Percentiles rank a stretch among this genome's conserved stretches.
Evolutionary conservation across 495 filamentous ascomycete genomes (phyloP).

Genomic region (Talaromyces borbonicus): DNA sequence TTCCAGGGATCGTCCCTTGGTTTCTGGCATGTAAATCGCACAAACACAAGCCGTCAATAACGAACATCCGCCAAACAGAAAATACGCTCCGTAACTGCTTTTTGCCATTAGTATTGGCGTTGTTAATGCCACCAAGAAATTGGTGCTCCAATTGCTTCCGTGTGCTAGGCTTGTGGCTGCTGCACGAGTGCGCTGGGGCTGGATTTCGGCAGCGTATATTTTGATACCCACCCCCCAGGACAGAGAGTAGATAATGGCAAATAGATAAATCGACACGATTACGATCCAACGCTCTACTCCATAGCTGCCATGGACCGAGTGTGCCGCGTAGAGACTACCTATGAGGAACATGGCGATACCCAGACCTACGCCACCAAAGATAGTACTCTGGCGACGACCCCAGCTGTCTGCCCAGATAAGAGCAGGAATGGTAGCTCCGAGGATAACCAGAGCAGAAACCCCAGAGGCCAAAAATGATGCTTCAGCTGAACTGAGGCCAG

Average conservation of each 20-base stretch:
- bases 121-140: constrained; percentile 56
- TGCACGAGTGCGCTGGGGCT: constrained; percentile 43
- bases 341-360: constrained; percentile 38
- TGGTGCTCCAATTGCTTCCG: constrained; percentile 42
- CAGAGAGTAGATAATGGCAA: constrained; percentile 29
- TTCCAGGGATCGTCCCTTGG: constrained; percentile 44
- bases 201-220: constrained; percentile 46
- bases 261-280: constrained; percentile 39
- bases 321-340: constrained; percentile 40
- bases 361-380: constrained; percentile 46
- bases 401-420: constrained; percentile 48
- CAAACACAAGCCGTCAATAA: constrained; percentile 41
- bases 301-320: constrained; percentile 30
- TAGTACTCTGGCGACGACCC: constrained; percentile 45
- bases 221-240: constrained; percentile 48
- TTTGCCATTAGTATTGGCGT: constrained; percentile 52
- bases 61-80: constrained; percentile 45
- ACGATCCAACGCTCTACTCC: constrained; percentile 48
- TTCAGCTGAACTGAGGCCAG: constrained; percentile 36
- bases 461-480: constrained; percentile 47
- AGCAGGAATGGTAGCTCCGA: constrained; percentile 39
- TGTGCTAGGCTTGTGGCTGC: constrained; percentile 38
- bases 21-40: constrained; percentile 50
- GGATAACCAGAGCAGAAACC: constrained; percentile 42
- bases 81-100: constrained; percentile 48